Evolutionary conservation across 2,329 filamentous ascomycete genomes (phyloP).

Genomic region (Tolypocladium tundrense): DNA sequence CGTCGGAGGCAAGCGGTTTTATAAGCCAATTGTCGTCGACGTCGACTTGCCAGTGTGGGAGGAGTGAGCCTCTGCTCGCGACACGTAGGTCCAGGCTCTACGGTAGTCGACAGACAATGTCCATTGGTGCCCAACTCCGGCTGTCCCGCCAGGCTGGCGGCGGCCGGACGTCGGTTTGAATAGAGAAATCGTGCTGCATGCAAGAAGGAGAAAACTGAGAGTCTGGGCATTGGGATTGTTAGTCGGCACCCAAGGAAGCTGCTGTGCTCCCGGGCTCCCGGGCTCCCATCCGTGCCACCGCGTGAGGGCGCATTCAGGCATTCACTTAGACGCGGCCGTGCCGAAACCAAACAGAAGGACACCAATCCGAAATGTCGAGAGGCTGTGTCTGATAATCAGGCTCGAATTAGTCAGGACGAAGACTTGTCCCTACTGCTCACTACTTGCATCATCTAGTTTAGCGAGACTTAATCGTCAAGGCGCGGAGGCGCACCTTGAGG

Average conservation of each 20-base stretch:
- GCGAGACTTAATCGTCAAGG: neutral
- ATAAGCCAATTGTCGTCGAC: slow-evolving; percentile 79
- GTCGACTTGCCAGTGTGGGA: slow-evolving; percentile 53
- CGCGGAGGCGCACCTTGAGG: neutral
- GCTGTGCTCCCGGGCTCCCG: too few species aligned
- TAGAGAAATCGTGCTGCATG: neutral
- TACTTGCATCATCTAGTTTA: neutral
- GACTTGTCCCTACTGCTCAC: neutral
- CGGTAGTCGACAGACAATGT: too few species aligned
- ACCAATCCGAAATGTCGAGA: too few species aligned
- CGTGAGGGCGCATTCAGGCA: neutral
- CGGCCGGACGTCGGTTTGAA: neutral
- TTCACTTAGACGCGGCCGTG: neutral
- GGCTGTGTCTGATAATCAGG: neutral
- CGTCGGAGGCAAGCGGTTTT: slow-evolving; percentile 49
- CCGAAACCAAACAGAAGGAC: neutral
- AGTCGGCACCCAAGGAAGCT: neutral
- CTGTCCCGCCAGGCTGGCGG: too few species aligned
- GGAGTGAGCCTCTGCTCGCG: neutral
- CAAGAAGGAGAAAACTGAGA: neutral
- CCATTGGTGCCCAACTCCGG: too few species aligned
- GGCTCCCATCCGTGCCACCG: too few species aligned
- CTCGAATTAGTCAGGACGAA: neutral
- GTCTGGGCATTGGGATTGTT: neutral
- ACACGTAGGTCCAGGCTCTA: too few species aligned